phyloP scores from a whole-genome alignment of 495 filamentous ascomycete species.

The Bryoglossum gracile region DNA sequence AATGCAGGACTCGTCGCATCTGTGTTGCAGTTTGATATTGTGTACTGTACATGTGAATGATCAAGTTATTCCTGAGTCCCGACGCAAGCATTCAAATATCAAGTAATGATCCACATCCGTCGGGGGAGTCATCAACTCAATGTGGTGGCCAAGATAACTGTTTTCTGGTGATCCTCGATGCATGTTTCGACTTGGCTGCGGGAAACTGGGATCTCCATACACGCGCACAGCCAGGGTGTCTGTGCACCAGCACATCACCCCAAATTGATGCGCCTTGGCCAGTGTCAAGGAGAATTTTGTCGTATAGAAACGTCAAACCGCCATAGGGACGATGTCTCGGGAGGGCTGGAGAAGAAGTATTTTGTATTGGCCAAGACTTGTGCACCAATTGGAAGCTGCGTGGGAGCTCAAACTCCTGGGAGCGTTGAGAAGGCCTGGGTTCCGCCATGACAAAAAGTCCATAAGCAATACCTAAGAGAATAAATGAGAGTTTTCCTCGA shows the following conservation, averaged over 20 bases:
- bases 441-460: too few relatives aligned
- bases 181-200: neutral
- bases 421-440: too few relatives aligned
- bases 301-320: too few relatives aligned
- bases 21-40: neutral
- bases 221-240: neutral
- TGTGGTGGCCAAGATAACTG: constrained; percentile 1
- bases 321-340: too few relatives aligned
- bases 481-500: too few relatives aligned
- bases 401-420: too few relatives aligned
- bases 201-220: neutral
- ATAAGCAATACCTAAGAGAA: too few relatives aligned
- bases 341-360: too few relatives aligned
- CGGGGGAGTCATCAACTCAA: neutral
- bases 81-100: neutral
- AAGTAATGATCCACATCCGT: constrained; percentile 1
- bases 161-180: constrained; percentile 6
- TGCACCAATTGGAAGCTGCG: too few relatives aligned
- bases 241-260: neutral
- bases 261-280: neutral
- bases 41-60: neutral
- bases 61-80: neutral
- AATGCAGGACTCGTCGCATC: neutral
- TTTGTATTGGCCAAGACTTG: too few relatives aligned
- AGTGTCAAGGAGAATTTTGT: too few relatives aligned